Evolutionary conservation across 1,139 yeast species (phyloP), one percentile per base, ranked within the genome.

Genomic region (Debaryomyces robertsiae): DNA sequence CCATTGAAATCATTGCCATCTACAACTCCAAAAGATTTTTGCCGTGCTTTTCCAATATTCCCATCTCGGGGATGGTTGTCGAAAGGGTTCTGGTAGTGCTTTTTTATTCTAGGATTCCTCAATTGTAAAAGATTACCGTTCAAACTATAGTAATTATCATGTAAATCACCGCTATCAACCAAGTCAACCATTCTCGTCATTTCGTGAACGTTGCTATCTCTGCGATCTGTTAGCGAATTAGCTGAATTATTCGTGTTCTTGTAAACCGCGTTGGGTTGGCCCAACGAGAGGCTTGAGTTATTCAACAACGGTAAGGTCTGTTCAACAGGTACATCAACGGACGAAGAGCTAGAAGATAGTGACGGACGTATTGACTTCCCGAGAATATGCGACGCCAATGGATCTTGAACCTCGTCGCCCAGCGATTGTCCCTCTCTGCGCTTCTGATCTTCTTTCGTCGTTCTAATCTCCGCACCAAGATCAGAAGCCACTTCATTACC

Each of bases 291-390:
- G 5, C 59, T 56, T 1, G 75, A 66, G 36, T 56, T 49, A 13
- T 57, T 54, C 14, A 73, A 55, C 19, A 73, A 54, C 9, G 77
- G 78, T 22, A 70, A 55, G 2, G 69, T 65, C 47, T 65, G 74
- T 16, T 71, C 76, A 15, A 65, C 46, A 1, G 67, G 67, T 3
- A 54, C 24, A 32, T 60, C 58, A 19, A 46, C 40, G 4, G 49
- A 46, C 2, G 66, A 57, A 3, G 45, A 44, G 5, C 46, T 36
- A 27, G 71, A 67, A 2, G 59, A 48, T 3, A 54, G 30, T 0
- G 73, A 67, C 1, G 68, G 60, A 14, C 49, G 39, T 14, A 47
- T 37, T 4, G 50, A 46, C 43, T 19, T 19, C 7, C 22, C 7
- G 7, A 19, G 22, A 5, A 32, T 30, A 13, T 23, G 29, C 7